Conservation (phyloP, 2,329 filamentous ascomycete genomes). For the Fusarium palustre region DNA sequence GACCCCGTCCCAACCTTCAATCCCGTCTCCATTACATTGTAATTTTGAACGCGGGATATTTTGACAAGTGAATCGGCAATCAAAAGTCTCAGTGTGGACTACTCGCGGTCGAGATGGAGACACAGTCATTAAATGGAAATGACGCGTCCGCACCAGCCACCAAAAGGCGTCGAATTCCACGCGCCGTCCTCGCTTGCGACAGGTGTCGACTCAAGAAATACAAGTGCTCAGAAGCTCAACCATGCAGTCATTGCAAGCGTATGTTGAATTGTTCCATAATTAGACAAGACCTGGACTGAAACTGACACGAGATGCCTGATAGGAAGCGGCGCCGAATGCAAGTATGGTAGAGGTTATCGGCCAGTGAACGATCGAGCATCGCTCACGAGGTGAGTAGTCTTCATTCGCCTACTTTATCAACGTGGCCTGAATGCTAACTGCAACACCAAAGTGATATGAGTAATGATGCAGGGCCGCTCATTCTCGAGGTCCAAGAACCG, state of each 20-base stretch:
- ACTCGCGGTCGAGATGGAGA: neutral
- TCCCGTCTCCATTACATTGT: neutral
- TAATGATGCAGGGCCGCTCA: neutral
- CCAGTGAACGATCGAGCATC: neutral
- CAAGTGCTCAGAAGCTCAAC: slow-evolving; percentile 11
- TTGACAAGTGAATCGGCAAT: neutral
- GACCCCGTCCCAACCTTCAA: neutral
- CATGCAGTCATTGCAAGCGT: slow-evolving; percentile 11
- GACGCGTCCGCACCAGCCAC: slow-evolving; percentile 17
- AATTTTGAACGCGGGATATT: rapidly evolving
- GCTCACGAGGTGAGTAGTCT: neutral
- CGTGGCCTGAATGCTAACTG: neutral
- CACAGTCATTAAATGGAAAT: neutral
- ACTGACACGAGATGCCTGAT: neutral
- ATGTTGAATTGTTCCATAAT: neutral
- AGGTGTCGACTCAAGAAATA: slow-evolving; percentile 12
- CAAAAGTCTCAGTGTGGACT: rapidly evolving
- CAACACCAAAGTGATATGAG: neutral
- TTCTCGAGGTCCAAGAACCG: neutral
- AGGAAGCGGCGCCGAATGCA: slow-evolving; percentile 9
- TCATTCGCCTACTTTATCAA: rapidly evolving
- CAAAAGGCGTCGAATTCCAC: slow-evolving; percentile 1
- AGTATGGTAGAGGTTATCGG: slow-evolving; percentile 13
- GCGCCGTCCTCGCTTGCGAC: slow-evolving; percentile 8
- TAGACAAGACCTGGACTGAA: neutral